A percentile compares a stretch with the other conserved stretches of the same genome.
phyloP scores from a whole-genome alignment of 2,329 filamentous ascomycete species.

The Xylariaceae sp. region DNA sequence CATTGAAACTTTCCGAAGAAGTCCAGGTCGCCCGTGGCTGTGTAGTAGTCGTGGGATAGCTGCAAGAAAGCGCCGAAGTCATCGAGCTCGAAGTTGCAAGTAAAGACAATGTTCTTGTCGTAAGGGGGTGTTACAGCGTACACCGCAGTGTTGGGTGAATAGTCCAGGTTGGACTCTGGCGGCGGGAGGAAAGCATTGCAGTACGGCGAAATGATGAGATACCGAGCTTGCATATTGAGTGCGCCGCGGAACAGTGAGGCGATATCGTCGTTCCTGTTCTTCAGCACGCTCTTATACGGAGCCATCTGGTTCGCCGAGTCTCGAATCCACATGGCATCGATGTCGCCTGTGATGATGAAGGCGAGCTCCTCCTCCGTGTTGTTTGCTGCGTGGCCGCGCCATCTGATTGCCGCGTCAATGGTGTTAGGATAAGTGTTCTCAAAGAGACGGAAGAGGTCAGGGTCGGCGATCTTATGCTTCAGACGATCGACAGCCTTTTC shows the following conservation, averaged over 20 bases:
- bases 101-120: slow-evolving; percentile 69
- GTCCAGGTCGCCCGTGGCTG: slow-evolving; percentile 62
- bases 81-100: slow-evolving; percentile 96
- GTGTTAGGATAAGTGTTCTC: slow-evolving; percentile 82
- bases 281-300: slow-evolving; percentile 59
- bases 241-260: slow-evolving; percentile 64
- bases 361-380: slow-evolving; percentile 47
- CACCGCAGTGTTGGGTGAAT: slow-evolving; percentile 53
- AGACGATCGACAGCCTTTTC: slow-evolving; percentile 58
- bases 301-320: slow-evolving; percentile 75
- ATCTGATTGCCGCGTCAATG: slow-evolving; percentile 73
- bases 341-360: slow-evolving; percentile 79
- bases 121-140: slow-evolving; percentile 59
- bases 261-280: slow-evolving; percentile 53
- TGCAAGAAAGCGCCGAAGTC: slow-evolving; percentile 82
- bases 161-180: slow-evolving; percentile 61
- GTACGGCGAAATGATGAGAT: slow-evolving; percentile 65
- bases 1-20: slow-evolving; percentile 72
- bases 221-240: slow-evolving; percentile 66
- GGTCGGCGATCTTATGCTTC: slow-evolving; percentile 39
- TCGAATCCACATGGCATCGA: slow-evolving; percentile 82
- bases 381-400: slow-evolving; percentile 59
- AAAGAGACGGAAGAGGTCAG: slow-evolving; percentile 72
- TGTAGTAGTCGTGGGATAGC: slow-evolving; percentile 73
- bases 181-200: slow-evolving; percentile 92